These are phyloP conservation scores for Takashimella tepidaria DNA, from an alignment of 1,284 basidiomycete genomes.

Conservation along the genomic window DNA sequence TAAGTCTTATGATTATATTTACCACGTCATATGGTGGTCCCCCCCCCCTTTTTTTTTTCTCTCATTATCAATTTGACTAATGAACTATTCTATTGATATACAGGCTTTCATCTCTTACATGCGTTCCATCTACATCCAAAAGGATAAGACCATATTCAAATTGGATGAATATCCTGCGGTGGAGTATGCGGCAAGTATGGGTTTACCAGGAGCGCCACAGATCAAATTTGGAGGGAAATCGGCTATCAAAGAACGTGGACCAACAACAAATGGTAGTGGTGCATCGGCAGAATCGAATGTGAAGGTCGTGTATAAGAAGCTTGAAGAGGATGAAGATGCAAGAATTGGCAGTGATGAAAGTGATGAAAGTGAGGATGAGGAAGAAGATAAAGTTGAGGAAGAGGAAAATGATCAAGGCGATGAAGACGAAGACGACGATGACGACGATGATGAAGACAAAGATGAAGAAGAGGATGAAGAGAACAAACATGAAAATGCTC, in stretches of 20 bases:
- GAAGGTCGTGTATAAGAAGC: constrained; percentile 16
- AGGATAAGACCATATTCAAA: constrained; percentile 90
- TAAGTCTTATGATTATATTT: constrained; percentile 49
- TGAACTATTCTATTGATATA: no score
- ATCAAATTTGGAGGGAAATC: constrained; percentile 67
- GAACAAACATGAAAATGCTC: constrained; percentile 12
- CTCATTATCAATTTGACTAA: no score
- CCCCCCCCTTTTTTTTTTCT: no score
- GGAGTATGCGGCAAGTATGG: constrained; percentile 80
- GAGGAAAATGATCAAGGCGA: constrained; percentile 22
- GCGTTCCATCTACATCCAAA: constrained; percentile 86
- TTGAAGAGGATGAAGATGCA: constrained; percentile 16
- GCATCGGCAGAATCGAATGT: constrained; percentile 11
- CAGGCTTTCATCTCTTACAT: constrained; percentile 96
- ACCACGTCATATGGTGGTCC: no score
- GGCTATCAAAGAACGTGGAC: constrained; percentile 27
- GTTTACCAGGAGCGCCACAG: constrained; percentile 90
- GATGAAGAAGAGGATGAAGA: constrained; percentile 30
- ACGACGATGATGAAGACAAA: constrained; percentile 15
- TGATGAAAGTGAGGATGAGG: constrained; percentile 15
- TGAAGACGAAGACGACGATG: constrained; percentile 21
- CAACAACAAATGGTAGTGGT: constrained; percentile 5
- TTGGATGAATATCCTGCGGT: constrained; percentile 75
- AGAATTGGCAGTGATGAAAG: neutral
- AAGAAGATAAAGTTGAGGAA: constrained; percentile 19